These are phyloP conservation scores for Pyrrhoderma lamaoense DNA, from an alignment of 1,284 basidiomycete species.

Conservation along the genomic window DNA sequence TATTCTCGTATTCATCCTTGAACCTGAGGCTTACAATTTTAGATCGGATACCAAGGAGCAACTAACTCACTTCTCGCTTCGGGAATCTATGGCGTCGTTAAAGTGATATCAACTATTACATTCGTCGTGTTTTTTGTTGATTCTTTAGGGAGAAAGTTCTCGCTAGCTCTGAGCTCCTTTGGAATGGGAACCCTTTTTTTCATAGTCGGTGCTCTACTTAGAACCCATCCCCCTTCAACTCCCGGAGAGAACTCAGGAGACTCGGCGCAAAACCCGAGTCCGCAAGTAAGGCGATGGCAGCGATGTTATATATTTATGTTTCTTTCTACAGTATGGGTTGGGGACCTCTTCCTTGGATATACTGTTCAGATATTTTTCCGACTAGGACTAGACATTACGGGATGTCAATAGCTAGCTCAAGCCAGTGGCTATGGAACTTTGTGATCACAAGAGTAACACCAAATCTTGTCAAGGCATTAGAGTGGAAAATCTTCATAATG, in stretches of 20 bases:
- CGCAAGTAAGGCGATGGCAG: slow-evolving; percentile 63
- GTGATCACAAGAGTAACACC: slow-evolving; percentile 66
- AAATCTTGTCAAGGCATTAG: slow-evolving; percentile 48
- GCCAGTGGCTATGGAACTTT: slow-evolving; percentile 81
- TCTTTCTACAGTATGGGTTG: slow-evolving; percentile 70
- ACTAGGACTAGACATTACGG: slow-evolving; percentile 76
- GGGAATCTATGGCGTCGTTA: slow-evolving; percentile 76
- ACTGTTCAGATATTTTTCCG: slow-evolving; percentile 76
- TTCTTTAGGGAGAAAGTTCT: slow-evolving; percentile 43
- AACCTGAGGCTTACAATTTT: slow-evolving; percentile 25
- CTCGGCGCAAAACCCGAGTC: slow-evolving; percentile 33
- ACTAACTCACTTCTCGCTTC: slow-evolving; percentile 66
- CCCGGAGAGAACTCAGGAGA: slow-evolving; percentile 7
- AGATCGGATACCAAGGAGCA: slow-evolving; percentile 58
- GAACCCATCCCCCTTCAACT: slow-evolving; percentile 52
- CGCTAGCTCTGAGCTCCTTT: slow-evolving; percentile 56
- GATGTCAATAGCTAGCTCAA: slow-evolving; percentile 57
- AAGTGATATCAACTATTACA: slow-evolving; percentile 60
- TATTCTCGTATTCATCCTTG: slow-evolving; percentile 30
- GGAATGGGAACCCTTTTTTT: slow-evolving; percentile 55
- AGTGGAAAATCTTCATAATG: slow-evolving; percentile 64
- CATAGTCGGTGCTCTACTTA: slow-evolving; percentile 68
- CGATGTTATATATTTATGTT: slow-evolving; percentile 68
- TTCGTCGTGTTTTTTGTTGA: slow-evolving; percentile 58
- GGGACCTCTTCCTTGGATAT: slow-evolving; percentile 56